Evolutionary conservation across 331 rosid species (phyloP), one percentile per base, ranked within the genome.

Genomic region (Dryas integrifolia): DNA sequence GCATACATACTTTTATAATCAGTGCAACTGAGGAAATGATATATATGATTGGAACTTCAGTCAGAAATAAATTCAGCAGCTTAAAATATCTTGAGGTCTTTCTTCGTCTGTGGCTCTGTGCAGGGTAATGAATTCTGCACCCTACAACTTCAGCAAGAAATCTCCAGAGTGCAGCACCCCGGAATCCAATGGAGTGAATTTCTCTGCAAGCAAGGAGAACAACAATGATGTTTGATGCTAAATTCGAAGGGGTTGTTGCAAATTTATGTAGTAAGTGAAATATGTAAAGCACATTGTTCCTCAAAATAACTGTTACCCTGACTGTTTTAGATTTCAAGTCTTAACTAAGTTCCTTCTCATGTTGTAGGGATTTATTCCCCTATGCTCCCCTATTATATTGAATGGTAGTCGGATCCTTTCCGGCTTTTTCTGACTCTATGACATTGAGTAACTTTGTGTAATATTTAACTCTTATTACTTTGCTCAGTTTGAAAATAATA

Each of bases 111-210:
- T 64, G 15, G 52, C 51, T 40, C 18, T 16, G 16, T 81, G 78
- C 86, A 94, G 98, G 90, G 94, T 78, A 75, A 89, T 77, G 91
- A 88, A 48, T 82, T 61, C 89, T 35, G 88, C 89, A 58, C 98
- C 98, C 15, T 94, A 89, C 82, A 85, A 72, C 81, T 75, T 82
- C 18, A 57, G 64, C 91, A 85, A 84, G 85, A 91, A 90, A 63
- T 75, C 83, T 30, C 73, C 81, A 2, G 88, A 87, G 62, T 51
- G 82, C 75, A 70, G 79, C 40, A 78, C 74, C 8, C 76, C 80
- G 26, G 84, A 86, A 80, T 84, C 80, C 35, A 71, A 79, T 43
- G 92, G 90, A 30, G 90, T 88, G 14, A 83, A 70, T 46, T 84
- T 81, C 66, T 60, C 78, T 46, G 80, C 79, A 46, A 69, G 75